Evolutionary conservation across 257 asterid species (phyloP), one percentile per base, ranked within the genome.

Genomic region (Plantago elongata): DNA sequence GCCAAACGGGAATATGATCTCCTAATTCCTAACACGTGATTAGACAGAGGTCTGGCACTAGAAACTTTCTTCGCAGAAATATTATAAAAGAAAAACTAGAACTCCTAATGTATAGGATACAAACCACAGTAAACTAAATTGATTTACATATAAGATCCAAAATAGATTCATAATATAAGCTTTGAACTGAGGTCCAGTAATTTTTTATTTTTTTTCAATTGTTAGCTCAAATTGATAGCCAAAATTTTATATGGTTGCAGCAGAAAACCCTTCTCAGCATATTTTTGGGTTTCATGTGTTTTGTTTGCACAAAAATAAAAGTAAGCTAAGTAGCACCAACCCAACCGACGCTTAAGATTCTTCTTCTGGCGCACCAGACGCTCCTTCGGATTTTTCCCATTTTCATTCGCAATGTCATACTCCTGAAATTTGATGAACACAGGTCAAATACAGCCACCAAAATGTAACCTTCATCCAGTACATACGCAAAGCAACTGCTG

Each of bases 341-440:
- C 97, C 77, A 87, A 78, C 74, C 99, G 89, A 42, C 95, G 96
- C 67, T 70, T 85, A 71, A 89, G 92, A 74, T 87, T 89, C 75
- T 87, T 95, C 78, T 93, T 93, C 76, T 89, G 99, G 40, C 96
- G 84, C 64, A 88, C 88, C 80, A 93, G 75, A 65, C 96, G 78
- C 71, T 93, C 97, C 77, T 79, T 87, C 55, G 97, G 84, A 66
- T 87, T 93, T 85, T 85, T 93, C 75, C 79, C 60, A 72, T 70
- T 83, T 64, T 89, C 99, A 65, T 48, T 85, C 14, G 94, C 86
- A 75, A 85, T 76, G 74, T 93, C 99, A 71, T 80, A 93, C 75
- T 93, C 99, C 99, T 93, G 78, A 69, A 79, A 78, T 57, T 61
- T 67, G 42, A 58, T 50, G 60, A 54, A 72, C 13, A 62, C 27